Base-by-base conservation (phyloP, 768 basidiomycete genomes). In the Mycena vulgaris region DNA sequence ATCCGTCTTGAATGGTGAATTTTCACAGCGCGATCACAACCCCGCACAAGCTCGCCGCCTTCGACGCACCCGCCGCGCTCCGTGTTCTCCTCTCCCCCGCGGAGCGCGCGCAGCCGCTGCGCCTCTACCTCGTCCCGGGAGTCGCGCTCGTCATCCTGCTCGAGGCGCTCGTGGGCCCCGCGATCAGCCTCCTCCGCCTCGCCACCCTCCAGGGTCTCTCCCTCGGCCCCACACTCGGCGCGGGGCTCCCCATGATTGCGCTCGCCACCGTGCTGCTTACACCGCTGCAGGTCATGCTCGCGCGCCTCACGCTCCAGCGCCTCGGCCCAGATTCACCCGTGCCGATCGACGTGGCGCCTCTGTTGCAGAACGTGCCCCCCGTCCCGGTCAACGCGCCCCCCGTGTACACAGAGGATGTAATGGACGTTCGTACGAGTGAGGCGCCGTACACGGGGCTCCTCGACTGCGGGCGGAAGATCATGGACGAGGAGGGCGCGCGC, bases 301-400 rank as follows among this genome's bases (percentile, higher is more conserved):
- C 66, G 30, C 70, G 70, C 31, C 66, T 71, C 63, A 65, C 70
- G 6, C 65, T 71, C 19, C 70, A 71, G 57, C 61, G 59, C 17
- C 52, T 63, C 14, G 39, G 39, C 39, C 39, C 39, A 3, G 39
- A 39, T 55, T n/a, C n/a, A n/a, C 45, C n/a, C 45, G 45, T 13
- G 5, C 21, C 42, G 11, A 16, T 17, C 25, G 39, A 21, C 13
- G 40, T 8, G 14, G 23, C 51, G 39, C 62, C 62, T 7, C 39
- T 30, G 37, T 53, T n/a, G n/a, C n/a, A n/a, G n/a, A n/a, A n/a
- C n/a, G n/a, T n/a, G n/a, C n/a, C n/a, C 61, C 45, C n/a, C 45
- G 45, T 13, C n/a, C 21, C 42, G 11, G n/a, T 17, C 25, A 31
- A 21, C 13, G 40, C 6, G 14, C 19, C 51, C 28, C 62, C 62